Conservation (phyloP, 257 asterid genomes). For the Solanum ossicruentum region DNA sequence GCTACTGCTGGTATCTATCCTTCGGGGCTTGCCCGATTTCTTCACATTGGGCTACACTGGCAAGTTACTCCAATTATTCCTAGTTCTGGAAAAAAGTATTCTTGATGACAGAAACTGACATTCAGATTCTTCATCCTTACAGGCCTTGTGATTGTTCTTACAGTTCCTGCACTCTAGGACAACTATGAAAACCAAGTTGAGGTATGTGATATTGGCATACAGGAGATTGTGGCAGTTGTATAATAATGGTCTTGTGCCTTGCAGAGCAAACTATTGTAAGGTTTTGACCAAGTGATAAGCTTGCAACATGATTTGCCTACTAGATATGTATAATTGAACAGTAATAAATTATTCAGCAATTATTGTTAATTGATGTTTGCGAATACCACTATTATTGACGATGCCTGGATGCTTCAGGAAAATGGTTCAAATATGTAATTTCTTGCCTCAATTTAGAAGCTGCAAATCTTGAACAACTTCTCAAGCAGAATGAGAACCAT, state of each 20-base stretch:
- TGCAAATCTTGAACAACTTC: not conserved
- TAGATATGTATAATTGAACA: not conserved
- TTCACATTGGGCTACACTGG: slow-evolving; percentile 47
- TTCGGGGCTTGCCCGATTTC: slow-evolving; percentile 45
- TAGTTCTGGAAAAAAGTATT: not conserved
- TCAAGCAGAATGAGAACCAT: not conserved
- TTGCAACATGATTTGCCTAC: slow-evolving; percentile 24
- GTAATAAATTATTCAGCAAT: not conserved
- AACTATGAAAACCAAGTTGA: slow-evolving; percentile 46
- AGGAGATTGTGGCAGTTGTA: slow-evolving; percentile 19
- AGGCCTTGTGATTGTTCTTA: slow-evolving; percentile 50
- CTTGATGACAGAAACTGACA: not conserved
- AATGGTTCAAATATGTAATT: not conserved
- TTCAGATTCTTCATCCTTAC: not conserved
- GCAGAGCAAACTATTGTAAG: not conserved
- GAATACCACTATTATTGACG: no score
- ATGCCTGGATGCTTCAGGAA: no score
- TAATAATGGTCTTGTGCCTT: slow-evolving; percentile 22
- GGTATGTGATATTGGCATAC: slow-evolving; percentile 11
- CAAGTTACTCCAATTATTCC: slow-evolving; percentile 12
- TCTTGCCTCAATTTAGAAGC: not conserved
- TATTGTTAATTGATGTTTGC: not conserved
- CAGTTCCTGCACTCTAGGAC: slow-evolving; percentile 64
- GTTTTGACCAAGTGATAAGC: slow-evolving; percentile 23
- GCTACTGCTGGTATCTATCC: slow-evolving; percentile 27